Evolutionary conservation across 1,284 basidiomycete species (phyloP).

Genomic region (Leccinum pallidistipes): DNA sequence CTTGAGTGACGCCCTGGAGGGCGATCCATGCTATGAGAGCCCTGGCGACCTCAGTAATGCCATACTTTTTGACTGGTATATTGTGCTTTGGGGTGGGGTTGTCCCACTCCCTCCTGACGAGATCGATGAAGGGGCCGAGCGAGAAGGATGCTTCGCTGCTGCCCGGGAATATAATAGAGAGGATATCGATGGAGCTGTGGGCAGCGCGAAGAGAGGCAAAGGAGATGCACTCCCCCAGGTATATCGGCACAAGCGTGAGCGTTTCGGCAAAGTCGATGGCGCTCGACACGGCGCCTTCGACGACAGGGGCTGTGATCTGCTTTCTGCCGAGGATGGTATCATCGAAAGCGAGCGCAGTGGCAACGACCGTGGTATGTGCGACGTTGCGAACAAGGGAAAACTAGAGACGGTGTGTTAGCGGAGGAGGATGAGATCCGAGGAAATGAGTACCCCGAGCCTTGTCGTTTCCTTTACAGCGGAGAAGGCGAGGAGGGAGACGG

Average conservation of each 20-base stretch:
- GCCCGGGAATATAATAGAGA: constrained; percentile 70
- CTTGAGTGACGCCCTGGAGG: constrained; percentile 73
- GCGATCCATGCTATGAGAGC: constrained; percentile 77
- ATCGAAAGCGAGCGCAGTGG: constrained; percentile 61
- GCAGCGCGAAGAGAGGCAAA: constrained; percentile 71
- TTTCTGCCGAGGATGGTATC: constrained; percentile 61
- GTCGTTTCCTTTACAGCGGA: constrained; percentile 67
- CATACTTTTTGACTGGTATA: constrained; percentile 60
- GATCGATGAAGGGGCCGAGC: constrained; percentile 70
- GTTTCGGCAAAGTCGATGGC: constrained; percentile 69
- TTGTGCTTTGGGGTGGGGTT: constrained; percentile 50
- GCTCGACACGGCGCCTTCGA: constrained; percentile 57
- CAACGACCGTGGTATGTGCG: constrained; percentile 53
- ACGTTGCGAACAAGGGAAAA: constrained; percentile 68
- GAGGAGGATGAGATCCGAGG: not conserved
- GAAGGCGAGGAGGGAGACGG: constrained; percentile 61
- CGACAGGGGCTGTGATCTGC: constrained; percentile 53
- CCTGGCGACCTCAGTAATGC: constrained; percentile 60
- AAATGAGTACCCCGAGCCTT: constrained; percentile 52
- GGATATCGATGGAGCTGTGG: constrained; percentile 68
- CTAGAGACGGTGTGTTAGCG: constrained; percentile 39
- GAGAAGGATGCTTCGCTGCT: constrained; percentile 78
- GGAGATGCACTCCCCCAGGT: constrained; percentile 74
- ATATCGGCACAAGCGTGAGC: constrained; percentile 68
- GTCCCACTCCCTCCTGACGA: constrained; percentile 72